Conservation (phyloP, 352 stramenopile genomes). For the Vaucheria bursata region DNA sequence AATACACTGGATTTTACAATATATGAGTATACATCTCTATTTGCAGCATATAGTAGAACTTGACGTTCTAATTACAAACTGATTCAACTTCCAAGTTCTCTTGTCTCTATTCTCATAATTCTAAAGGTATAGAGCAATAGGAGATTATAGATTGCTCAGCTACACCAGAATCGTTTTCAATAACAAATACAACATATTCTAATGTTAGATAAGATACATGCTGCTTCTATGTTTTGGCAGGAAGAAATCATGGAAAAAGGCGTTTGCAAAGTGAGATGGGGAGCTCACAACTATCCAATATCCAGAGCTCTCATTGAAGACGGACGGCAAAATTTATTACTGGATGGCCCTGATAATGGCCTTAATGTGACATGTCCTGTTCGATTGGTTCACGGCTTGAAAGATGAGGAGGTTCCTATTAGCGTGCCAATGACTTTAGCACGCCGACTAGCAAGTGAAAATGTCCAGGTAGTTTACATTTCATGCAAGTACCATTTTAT, state of each 20-base stretch:
- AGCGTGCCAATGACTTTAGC: slow-evolving; percentile 30
- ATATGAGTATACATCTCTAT: too few relatives aligned
- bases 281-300: slow-evolving; percentile 46
- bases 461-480: slow-evolving; percentile 28
- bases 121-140: too few relatives aligned
- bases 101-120: too few relatives aligned
- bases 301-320: slow-evolving; percentile 50
- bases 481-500: neutral
- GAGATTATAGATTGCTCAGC: too few relatives aligned
- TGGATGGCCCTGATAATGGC: slow-evolving; percentile 27
- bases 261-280: slow-evolving; percentile 29
- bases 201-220: too few relatives aligned
- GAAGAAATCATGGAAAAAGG: slow-evolving; percentile 39
- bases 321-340: slow-evolving; percentile 49
- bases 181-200: neutral
- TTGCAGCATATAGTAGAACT: too few relatives aligned
- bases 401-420: slow-evolving; percentile 51
- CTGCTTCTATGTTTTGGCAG: too few relatives aligned
- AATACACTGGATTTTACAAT: too few relatives aligned
- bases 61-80: too few relatives aligned
- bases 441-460: slow-evolving; percentile 21
- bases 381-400: slow-evolving; percentile 49
- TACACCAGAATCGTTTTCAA: neutral
- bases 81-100: too few relatives aligned
- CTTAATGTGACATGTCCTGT: slow-evolving; percentile 49